Evolutionary conservation across 2,329 filamentous ascomycete species (phyloP).

Genomic region (Fusarium haematococcum): DNA sequence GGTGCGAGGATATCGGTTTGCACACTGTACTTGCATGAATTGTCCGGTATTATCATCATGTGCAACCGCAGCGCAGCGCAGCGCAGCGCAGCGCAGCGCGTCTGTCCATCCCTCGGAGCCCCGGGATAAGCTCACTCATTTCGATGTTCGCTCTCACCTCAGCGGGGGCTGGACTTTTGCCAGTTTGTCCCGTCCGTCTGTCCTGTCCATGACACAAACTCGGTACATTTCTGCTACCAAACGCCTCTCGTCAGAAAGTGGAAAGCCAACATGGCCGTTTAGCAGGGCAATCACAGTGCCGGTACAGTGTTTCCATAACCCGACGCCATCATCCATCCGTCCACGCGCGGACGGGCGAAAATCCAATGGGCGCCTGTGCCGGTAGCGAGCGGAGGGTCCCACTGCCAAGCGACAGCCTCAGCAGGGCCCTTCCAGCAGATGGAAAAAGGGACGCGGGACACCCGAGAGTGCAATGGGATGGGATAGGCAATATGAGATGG

Average conservation of each 20-base stretch:
- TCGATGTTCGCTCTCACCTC: conserved; percentile 18
- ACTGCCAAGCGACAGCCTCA: conserved; percentile 12
- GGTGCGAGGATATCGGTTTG: background rate
- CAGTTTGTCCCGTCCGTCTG: background rate
- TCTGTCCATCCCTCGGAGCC: background rate
- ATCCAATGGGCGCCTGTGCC: conserved; percentile 26
- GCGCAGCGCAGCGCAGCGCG: background rate
- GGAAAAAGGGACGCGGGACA: conserved; percentile 13
- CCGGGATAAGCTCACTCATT: conserved; percentile 28
- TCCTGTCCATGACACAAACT: background rate
- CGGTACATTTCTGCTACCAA: background rate
- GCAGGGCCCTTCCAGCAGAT: background rate
- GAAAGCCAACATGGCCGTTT: background rate
- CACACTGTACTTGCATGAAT: conserved; percentile 23
- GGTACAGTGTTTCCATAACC: conserved; percentile 25
- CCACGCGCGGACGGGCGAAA: background rate
- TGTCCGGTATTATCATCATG: background rate
- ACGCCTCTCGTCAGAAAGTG: background rate
- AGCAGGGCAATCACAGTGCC: conserved; percentile 16
- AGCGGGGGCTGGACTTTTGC: conserved; percentile 2
- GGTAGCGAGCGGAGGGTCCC: conserved; percentile 22
- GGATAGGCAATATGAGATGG: background rate
- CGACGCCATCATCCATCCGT: conserved; percentile 13
- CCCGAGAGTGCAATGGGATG: conserved; percentile 6
- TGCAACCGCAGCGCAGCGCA: background rate